Percentiles rank a stretch among this genome's conserved stretches.
Evolutionary conservation across 495 filamentous ascomycete species (phyloP).

Genomic region (Lichenothelia convexa): DNA sequence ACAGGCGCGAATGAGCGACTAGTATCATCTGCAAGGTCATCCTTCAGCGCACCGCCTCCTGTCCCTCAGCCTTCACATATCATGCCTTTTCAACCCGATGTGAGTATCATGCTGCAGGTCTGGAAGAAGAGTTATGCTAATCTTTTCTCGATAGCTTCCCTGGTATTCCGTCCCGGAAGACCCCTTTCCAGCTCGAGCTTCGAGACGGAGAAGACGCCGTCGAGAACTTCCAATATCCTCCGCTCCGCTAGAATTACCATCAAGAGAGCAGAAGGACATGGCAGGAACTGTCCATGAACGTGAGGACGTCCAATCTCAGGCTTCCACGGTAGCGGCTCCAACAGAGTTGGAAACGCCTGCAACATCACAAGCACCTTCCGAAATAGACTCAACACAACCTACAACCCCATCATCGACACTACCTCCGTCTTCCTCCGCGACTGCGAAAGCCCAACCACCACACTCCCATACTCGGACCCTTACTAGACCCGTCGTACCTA

Average conservation of each 20-base stretch:
- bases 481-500: constrained; percentile 43
- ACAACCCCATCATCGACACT: constrained; percentile 47
- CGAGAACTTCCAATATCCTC: constrained; percentile 21
- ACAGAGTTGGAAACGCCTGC: constrained; percentile 48
- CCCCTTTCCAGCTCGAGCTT: constrained; percentile 40
- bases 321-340: constrained; percentile 20
- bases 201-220: constrained; percentile 24
- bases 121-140: too few species aligned
- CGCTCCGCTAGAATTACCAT: constrained; percentile 30
- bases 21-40: constrained; percentile 4
- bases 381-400: constrained; percentile 46
- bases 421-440: constrained; percentile 9
- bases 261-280: constrained; percentile 21
- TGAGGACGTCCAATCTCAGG: constrained; percentile 21
- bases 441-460: constrained; percentile 12
- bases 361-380: constrained; percentile 46
- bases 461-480: constrained; percentile 24
- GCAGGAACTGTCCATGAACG: constrained; percentile 13
- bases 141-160: too few species aligned
- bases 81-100: constrained; percentile 20
- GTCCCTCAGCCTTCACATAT: constrained; percentile 28
- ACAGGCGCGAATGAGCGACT: background rate
- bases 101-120: background rate
- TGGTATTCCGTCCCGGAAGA: constrained; percentile 60
- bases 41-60: constrained; percentile 10